These are phyloP conservation scores for Oxytropis ochrocephala DNA, from an alignment of 306 rosid genomes.

Conservation along the genomic window DNA sequence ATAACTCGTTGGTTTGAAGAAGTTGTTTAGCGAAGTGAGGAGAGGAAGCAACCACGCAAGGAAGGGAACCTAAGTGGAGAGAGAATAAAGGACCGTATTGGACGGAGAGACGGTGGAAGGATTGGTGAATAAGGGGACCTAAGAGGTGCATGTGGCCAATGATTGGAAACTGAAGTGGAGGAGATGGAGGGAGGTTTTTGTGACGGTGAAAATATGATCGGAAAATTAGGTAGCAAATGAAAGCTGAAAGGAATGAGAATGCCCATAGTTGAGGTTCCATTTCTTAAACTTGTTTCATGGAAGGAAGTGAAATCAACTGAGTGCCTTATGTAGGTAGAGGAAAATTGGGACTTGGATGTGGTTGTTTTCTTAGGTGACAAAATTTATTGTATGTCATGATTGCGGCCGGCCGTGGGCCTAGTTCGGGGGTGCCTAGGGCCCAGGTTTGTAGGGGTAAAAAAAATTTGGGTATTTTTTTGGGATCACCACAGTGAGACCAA, in stretches of 20 bases:
- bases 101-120: slow-evolving; percentile 28
- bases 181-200: slow-evolving; percentile 27
- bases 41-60: slow-evolving; percentile 16
- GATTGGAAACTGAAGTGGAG: neutral
- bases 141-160: slow-evolving; percentile 28
- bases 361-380: neutral
- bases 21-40: slow-evolving; percentile 18
- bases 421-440: too few species aligned
- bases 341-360: too few species aligned
- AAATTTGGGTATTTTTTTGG: too few species aligned
- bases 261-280: neutral
- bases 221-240: neutral
- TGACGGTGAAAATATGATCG: neutral
- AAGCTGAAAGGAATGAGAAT: neutral
- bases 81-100: slow-evolving; percentile 28
- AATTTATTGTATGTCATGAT: neutral
- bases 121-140: slow-evolving; percentile 22
- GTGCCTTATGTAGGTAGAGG: neutral
- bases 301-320: neutral
- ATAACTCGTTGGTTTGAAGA: slow-evolving; percentile 27
- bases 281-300: neutral
- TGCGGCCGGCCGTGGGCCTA: too few species aligned
- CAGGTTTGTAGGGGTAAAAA: too few species aligned
- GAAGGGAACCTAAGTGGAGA: slow-evolving; percentile 27
- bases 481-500: too few species aligned